These are phyloP conservation scores for Diaporthe batatas DNA, from an alignment of 2,329 filamentous ascomycete species.

Conservation along the genomic window DNA sequence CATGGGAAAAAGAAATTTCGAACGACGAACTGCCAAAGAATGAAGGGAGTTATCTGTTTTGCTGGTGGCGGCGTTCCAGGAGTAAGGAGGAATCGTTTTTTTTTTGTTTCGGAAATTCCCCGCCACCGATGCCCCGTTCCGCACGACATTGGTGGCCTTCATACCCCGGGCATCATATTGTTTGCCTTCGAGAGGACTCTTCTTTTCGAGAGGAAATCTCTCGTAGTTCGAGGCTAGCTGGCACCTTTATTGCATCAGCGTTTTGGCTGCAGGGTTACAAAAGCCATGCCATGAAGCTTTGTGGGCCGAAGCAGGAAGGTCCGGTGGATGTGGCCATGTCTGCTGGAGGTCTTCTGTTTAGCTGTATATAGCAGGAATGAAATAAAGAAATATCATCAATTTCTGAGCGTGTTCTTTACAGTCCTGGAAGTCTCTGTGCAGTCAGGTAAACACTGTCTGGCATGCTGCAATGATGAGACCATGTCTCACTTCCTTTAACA, in stretches of 20 bases:
- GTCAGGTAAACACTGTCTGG: neutral
- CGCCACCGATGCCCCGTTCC: neutral
- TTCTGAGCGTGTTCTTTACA: neutral
- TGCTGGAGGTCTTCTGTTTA: neutral
- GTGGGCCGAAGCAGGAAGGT: neutral
- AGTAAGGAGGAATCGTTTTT: neutral
- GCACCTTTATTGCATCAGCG: neutral
- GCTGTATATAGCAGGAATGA: conserved; percentile 27
- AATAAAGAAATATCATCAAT: neutral
- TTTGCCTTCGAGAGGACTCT: neutral
- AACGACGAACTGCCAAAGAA: neutral
- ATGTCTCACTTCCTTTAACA: conserved; percentile 2
- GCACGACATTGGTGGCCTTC: neutral
- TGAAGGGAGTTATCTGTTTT: conserved; percentile 17
- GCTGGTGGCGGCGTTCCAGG: conserved; percentile 33
- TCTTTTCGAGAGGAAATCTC: neutral
- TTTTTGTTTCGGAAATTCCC: neutral
- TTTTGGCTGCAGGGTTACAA: neutral
- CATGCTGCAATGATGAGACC: neutral
- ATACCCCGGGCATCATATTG: neutral
- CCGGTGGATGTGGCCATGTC: neutral
- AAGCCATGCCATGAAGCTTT: neutral
- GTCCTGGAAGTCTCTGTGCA: neutral
- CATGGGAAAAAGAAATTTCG: neutral
- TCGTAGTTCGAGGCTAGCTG: neutral